Evolutionary conservation across 2,329 filamentous ascomycete species (phyloP).

Genomic region (Aquanectria penicillioides): DNA sequence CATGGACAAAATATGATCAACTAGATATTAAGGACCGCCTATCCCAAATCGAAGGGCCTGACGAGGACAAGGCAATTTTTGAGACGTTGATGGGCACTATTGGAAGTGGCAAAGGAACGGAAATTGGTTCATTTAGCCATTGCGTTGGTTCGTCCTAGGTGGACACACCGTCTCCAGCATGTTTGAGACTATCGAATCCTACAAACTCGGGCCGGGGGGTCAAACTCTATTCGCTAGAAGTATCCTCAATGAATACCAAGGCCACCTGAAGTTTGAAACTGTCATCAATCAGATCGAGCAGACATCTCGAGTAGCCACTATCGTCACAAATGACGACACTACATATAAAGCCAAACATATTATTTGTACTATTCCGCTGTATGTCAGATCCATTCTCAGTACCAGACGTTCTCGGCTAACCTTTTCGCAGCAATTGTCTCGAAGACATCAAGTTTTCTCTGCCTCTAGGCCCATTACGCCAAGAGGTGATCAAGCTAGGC

Average conservation of each 20-base stretch:
- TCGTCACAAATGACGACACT: constrained; percentile 11
- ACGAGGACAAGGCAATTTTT: constrained; percentile 24
- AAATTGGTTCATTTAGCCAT: constrained; percentile 19
- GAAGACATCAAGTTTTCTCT: constrained; percentile 2
- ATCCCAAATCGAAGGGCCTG: constrained; percentile 34
- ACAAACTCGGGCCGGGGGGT: constrained; percentile 30
- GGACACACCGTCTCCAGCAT: constrained; percentile 16
- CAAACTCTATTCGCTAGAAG: constrained; percentile 23
- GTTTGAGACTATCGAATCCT: constrained; percentile 18
- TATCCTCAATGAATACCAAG: constrained; percentile 9
- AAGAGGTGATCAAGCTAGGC: constrained; percentile 16
- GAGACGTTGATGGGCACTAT: constrained; percentile 23
- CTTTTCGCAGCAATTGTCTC: constrained; percentile 1
- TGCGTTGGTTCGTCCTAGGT: constrained; percentile 31
- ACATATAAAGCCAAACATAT: not conserved
- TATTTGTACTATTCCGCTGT: constrained; percentile 30
- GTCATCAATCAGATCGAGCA: constrained; percentile 9
- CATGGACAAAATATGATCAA: constrained; percentile 38
- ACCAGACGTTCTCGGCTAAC: not conserved
- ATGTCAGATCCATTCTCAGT: not conserved
- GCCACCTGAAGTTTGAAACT: constrained; percentile 19
- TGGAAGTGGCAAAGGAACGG: not conserved
- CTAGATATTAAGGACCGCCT: constrained; percentile 44
- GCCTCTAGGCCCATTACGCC: constrained; percentile 5
- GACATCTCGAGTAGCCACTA: not conserved